A percentile compares a stretch with the other conserved stretches of the same genome.
Evolutionary conservation across 202 grass and related monocot species (phyloP).

Genomic region (Brachypodium distachyon): DNA sequence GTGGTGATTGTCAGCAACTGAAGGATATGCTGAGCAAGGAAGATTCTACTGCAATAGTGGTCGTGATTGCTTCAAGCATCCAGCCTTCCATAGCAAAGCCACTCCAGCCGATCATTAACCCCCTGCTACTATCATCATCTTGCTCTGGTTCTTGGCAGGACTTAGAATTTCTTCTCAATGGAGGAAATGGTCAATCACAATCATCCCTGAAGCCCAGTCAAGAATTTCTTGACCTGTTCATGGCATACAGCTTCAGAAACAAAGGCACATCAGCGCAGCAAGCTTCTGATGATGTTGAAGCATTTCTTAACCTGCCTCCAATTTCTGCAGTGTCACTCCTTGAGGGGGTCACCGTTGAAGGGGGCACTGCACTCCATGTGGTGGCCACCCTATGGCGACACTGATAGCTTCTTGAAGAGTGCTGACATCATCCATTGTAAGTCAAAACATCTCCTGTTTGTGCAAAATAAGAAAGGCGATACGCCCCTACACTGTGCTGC

Average conservation of each 20-base stretch:
- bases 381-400: background rate
- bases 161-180: background rate
- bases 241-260: background rate
- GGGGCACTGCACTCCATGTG: background rate
- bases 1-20: background rate
- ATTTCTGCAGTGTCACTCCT: background rate
- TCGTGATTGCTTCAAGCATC: background rate
- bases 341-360: background rate
- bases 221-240: background rate
- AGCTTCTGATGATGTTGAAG: background rate
- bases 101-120: background rate
- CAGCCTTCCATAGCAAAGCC: background rate
- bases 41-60: background rate
- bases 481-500: constrained; percentile 14
- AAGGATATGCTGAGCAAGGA: background rate
- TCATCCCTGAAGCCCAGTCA: background rate
- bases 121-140: background rate
- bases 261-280: background rate
- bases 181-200: background rate
- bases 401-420: background rate
- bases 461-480: background rate
- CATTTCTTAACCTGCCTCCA: background rate
- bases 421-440: background rate
- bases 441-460: background rate
- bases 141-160: background rate